A percentile compares a stretch with the other conserved stretches of the same genome.
Evolutionary conservation across 208 protist species (phyloP).

Genomic region (Herpetomonas tarakana): DNA sequence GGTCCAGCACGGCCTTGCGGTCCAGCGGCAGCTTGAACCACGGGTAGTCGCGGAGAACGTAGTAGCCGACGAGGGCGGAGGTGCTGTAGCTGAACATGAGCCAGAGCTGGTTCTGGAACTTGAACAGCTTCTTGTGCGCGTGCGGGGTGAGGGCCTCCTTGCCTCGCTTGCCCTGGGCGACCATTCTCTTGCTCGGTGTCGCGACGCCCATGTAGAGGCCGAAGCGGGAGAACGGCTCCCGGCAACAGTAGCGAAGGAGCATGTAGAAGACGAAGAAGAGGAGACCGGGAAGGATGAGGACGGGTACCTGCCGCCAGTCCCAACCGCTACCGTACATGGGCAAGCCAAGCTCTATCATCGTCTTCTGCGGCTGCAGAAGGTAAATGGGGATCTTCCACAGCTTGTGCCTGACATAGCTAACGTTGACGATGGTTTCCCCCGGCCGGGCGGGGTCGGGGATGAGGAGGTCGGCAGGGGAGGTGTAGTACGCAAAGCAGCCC

Average conservation of each 20-base stretch:
- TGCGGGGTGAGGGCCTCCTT: background rate
- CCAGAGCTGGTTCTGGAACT: background rate
- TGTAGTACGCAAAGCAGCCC: background rate
- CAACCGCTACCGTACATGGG: background rate
- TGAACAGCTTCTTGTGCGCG: background rate
- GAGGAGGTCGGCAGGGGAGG: background rate
- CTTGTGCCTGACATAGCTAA: background rate
- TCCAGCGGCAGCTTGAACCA: constrained; percentile 55
- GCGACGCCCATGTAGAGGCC: background rate
- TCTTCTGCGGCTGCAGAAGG: background rate
- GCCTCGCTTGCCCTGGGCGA: background rate
- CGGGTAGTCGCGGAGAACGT: constrained; percentile 40
- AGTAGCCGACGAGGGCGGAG: constrained; percentile 12
- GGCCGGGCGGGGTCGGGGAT: background rate
- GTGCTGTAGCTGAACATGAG: background rate
- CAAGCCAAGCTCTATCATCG: background rate
- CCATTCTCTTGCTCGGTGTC: background rate
- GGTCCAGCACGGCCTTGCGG: constrained; percentile 20
- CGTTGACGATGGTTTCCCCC: background rate
- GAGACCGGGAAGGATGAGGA: background rate
- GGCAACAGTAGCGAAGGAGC: background rate
- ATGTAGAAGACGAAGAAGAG: background rate
- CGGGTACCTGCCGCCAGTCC: background rate
- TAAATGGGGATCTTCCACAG: background rate
- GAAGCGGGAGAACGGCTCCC: background rate